Evolutionary conservation across 805 yeast species (phyloP), one percentile per base, ranked within the genome.

Genomic region (Vanderwaltozyma tropicalis): DNA sequence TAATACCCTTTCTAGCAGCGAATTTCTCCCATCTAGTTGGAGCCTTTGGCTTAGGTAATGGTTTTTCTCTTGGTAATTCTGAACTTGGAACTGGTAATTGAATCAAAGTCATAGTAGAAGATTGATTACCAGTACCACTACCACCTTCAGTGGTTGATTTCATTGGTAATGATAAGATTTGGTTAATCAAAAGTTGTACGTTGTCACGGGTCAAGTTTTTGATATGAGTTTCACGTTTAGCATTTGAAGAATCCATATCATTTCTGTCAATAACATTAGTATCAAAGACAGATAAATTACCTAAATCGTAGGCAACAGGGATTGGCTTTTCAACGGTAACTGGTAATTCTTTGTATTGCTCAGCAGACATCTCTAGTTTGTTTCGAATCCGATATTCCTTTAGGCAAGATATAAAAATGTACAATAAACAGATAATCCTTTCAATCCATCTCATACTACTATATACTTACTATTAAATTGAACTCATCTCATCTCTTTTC

Each of bases 11-110:
- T 72, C 76, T 84, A 42, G 82, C 82, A 46, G 99, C 99, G 68
- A 92, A 92, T 56, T 74, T 73, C 66, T 92, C 96, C 99, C 99
- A 92, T 66, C 80, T 87, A 47, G 98, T 88, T 50, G 78, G 83
- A 39, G 89, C 80, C 67, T 85, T 92, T 38, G 84, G 78, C 64
- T 87, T 88, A 41, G 98, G 98, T 52, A 92, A 64, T 34, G 96
- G 79, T 66, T 92, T 92, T 61, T 92, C 99, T 70, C 99, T 74
- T 39, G 99, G 98, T 45, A 88, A 68, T 41, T 65, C 72, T 15
- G 94, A 80, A 13, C 72, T 62, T 18, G 96, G 94, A 39, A 75
- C 86, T 25, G 99, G 97, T 43, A 92, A 70, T 53, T 72, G 77
- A 38, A 92, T 76, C 44, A 89, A 73, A 9, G 96, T 79, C 75